phyloP scores from a whole-genome alignment of 2,329 filamentous ascomycete genomes.

The Colletotrichum abscissum region DNA sequence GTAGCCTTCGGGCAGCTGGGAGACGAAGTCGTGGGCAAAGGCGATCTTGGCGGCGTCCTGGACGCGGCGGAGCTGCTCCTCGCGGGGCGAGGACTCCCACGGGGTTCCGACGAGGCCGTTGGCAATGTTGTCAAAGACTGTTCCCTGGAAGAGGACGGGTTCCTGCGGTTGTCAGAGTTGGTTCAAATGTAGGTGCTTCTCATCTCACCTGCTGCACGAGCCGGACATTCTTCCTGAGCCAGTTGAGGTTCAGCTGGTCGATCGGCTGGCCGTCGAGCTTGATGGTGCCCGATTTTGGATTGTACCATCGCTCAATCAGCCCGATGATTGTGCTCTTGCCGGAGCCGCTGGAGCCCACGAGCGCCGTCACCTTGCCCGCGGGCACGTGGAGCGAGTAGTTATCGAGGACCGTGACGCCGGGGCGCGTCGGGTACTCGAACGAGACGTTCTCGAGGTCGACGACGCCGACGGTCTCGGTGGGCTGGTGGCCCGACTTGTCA shows the following conservation, averaged over 20 bases:
- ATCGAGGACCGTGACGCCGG: slow-evolving; percentile 53
- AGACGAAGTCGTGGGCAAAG: slow-evolving; percentile 60
- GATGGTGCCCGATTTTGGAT: slow-evolving; percentile 46
- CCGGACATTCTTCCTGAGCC: slow-evolving; percentile 50
- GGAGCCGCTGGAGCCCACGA: slow-evolving; percentile 49
- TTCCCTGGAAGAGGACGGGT: slow-evolving; percentile 51
- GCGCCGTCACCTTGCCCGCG: slow-evolving; percentile 56
- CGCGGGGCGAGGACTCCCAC: slow-evolving; percentile 36
- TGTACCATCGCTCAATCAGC: slow-evolving; percentile 53
- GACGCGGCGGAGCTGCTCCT: slow-evolving; percentile 53
- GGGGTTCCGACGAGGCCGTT: slow-evolving; percentile 55
- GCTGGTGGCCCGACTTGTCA: slow-evolving; percentile 44
- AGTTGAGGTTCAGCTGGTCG: slow-evolving; percentile 49
- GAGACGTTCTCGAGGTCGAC: slow-evolving; percentile 54
- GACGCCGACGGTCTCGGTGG: slow-evolving; percentile 43
- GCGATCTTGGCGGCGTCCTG: slow-evolving; percentile 55
- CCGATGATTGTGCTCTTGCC: slow-evolving; percentile 54
- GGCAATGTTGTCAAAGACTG: slow-evolving; percentile 62
- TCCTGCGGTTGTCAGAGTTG: slow-evolving; percentile 41
- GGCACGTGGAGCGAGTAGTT: slow-evolving; percentile 55
- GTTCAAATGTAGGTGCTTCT: not conserved
- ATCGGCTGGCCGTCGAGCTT: slow-evolving; percentile 49
- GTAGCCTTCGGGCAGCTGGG: slow-evolving; percentile 61
- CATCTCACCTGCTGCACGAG: slow-evolving; percentile 48
- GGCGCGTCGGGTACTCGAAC: slow-evolving; percentile 58